These are phyloP conservation scores for Phytophthora lateralis DNA, from an alignment of 352 stramenopile species.

Conservation along the genomic window DNA sequence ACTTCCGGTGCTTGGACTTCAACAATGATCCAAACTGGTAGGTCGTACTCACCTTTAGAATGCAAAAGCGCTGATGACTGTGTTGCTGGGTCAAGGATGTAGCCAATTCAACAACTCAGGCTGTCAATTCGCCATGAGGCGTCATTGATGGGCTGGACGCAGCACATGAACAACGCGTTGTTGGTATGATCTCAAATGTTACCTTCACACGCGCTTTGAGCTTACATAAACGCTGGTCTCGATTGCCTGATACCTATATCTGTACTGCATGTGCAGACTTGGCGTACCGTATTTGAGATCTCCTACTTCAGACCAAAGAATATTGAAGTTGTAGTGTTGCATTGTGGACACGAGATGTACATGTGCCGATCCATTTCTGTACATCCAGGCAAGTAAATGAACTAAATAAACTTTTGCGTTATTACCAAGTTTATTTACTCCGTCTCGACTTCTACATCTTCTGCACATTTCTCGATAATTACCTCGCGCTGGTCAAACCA, in stretches of 20 bases:
- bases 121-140: not conserved
- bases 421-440: not conserved
- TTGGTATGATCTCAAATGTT: too few species aligned
- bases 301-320: not conserved
- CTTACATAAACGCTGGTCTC: too few species aligned
- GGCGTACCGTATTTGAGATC: not conserved
- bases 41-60: not conserved
- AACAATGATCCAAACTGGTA: not conserved
- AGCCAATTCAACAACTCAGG: not conserved
- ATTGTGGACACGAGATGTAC: not conserved
- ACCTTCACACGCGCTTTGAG: too few species aligned
- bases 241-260: too few species aligned
- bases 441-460: not conserved
- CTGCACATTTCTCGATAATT: too few species aligned
- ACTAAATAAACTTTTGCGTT: not conserved
- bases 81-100: not conserved
- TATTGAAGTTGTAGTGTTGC: not conserved
- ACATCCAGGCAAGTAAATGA: not conserved
- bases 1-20: conserved; percentile 1
- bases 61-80: too few species aligned
- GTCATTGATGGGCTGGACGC: not conserved
- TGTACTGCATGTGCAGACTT: not conserved
- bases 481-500: too few species aligned
- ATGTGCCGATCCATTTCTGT: not conserved
- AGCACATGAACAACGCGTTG: not conserved